Evolutionary conservation across 2,329 filamentous ascomycete species (phyloP), one percentile per base, ranked within the genome.

Genomic region (Claviceps digitariae): DNA sequence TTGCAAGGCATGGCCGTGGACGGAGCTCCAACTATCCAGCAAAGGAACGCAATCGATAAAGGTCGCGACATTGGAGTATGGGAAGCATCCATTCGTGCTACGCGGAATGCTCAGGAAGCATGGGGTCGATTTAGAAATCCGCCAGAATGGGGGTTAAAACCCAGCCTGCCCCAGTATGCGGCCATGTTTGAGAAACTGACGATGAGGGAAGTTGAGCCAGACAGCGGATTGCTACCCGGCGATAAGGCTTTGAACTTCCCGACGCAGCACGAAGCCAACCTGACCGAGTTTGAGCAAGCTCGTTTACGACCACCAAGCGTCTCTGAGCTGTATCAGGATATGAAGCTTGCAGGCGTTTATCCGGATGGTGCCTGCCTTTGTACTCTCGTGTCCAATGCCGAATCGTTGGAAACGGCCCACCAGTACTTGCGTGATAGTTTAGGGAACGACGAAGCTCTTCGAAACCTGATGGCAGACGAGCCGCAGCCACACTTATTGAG

Each of bases 201-300:
- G 20, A 60, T 63, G 17, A 60, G 63, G 36, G 62, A 67, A 47
- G 64, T 57, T 15, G 59, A 62, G n/a, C 45, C 58, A 4, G 49
- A 59, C 3, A 57, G 57, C 34, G 58, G 56, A 2, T 55, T 72
- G 15, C 62, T 79, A 2, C 80, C 84, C 6, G 85, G 85, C 13
- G 84, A 87, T 59, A 71, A 70, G 41, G 73, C 80, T 21, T 68
- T 82, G 21, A 74, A 79, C 53, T 64, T 69, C 57, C 56, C 63
- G 20, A 62, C 63, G 6, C 56, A 63, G 50, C 55, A 64, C 41
- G 60, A 67, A 13, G 68, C 70, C 65, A 86, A 74, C 64, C 75
- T 74, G 61, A 85, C 74, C 55, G 76, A 82, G n/a, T 79, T 82
- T 52, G 84, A 86, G 54, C 79, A 79, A 58, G 75, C 80, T 41